phyloP scores from a whole-genome alignment of 495 filamentous ascomycete species.

The Aspergillus biplanus region DNA sequence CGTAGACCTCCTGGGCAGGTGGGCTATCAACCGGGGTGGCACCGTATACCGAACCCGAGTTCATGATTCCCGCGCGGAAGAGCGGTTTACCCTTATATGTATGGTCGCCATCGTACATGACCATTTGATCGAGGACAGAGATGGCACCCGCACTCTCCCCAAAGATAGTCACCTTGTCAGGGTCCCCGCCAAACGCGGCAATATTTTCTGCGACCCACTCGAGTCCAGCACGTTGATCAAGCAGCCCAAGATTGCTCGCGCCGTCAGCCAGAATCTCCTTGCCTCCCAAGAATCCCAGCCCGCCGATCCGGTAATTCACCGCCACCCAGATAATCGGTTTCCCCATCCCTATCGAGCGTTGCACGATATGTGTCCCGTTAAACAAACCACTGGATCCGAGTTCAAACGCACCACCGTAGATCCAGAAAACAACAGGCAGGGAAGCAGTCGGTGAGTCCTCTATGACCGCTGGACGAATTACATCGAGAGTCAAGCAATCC shows the following conservation, averaged over 20 bases:
- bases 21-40: conserved; percentile 64
- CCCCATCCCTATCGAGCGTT: conserved; percentile 51
- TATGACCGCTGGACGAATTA: conserved; percentile 62
- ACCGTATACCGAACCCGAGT: conserved; percentile 67
- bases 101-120: conserved; percentile 68
- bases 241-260: conserved; percentile 56
- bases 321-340: conserved; percentile 73
- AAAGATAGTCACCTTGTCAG: conserved; percentile 72
- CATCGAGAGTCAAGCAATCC: conserved; percentile 68
- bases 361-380: conserved; percentile 58
- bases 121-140: conserved; percentile 72
- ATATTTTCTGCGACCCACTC: conserved; percentile 61
- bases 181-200: conserved; percentile 58
- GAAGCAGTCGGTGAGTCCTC: conserved; percentile 47
- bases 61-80: conserved; percentile 76
- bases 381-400: conserved; percentile 63
- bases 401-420: conserved; percentile 70
- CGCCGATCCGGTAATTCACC: conserved; percentile 77
- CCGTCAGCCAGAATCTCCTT: conserved; percentile 69
- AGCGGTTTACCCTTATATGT: conserved; percentile 70
- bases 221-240: conserved; percentile 56
- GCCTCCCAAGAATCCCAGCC: conserved; percentile 73
- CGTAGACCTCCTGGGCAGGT: conserved; percentile 66
- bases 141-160: conserved; percentile 75
- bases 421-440: conserved; percentile 69